Conservation (phyloP, 257 asterid species). For the Striga asiatica region DNA sequence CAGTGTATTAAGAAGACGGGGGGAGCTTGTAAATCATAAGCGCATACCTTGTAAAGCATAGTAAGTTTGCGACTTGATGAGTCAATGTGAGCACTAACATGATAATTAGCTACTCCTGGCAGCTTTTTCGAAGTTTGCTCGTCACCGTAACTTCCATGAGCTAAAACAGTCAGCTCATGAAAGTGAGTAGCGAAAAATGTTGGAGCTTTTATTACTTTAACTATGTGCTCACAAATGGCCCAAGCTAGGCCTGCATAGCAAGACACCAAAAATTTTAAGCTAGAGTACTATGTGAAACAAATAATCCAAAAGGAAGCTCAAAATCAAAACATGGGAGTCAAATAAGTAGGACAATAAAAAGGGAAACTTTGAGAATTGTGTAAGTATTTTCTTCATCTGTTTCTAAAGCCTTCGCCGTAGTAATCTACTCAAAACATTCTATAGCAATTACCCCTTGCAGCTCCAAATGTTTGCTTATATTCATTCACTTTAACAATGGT, state of each 20-base stretch:
- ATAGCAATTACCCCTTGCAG: too few species aligned
- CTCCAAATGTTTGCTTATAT: too few species aligned
- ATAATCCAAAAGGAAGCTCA: slow-evolving; percentile 1
- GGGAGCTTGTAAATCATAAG: slow-evolving; percentile 85
- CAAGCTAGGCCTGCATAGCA: slow-evolving; percentile 75
- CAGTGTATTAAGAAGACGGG: slow-evolving; percentile 15
- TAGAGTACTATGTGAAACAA: slow-evolving; percentile 1
- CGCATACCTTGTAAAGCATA: slow-evolving; percentile 83
- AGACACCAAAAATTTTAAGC: slow-evolving; percentile 4
- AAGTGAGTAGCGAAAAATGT: slow-evolving; percentile 95
- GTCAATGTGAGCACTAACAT: slow-evolving; percentile 95
- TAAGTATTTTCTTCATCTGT: background rate
- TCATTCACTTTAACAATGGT: too few species aligned
- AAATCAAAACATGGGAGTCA: slow-evolving; percentile 1
- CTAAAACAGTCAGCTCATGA: slow-evolving; percentile 91
- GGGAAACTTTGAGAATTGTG: background rate
- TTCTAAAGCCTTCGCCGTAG: background rate
- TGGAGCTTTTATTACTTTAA: slow-evolving; percentile 77
- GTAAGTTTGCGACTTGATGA: slow-evolving; percentile 79
- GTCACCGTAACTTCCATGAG: slow-evolving; percentile 35
- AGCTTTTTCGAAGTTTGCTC: slow-evolving; percentile 36
- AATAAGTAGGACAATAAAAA: background rate
- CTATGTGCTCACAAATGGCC: slow-evolving; percentile 96
- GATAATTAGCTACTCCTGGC: slow-evolving; percentile 73
- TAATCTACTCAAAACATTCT: background rate